Conservation (phyloP, 1,284 basidiomycete species). For the Marasmius sp. region DNA sequence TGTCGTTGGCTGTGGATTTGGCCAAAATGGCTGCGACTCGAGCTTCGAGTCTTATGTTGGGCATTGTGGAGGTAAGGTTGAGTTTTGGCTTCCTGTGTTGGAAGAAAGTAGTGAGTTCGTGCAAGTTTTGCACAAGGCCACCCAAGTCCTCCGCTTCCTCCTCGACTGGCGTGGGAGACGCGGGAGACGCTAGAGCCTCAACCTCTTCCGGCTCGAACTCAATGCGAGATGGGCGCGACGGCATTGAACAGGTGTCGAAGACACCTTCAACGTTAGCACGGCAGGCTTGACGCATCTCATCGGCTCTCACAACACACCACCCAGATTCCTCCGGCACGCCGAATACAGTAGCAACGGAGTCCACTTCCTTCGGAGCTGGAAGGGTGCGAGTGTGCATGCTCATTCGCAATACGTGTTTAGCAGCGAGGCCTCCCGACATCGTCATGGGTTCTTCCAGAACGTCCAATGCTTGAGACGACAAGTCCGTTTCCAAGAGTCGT, state of each 20-base stretch:
- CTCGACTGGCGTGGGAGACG: slow-evolving; percentile 42
- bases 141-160: slow-evolving; percentile 79
- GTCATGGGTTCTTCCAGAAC: slow-evolving; percentile 88
- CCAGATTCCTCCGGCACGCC: slow-evolving; percentile 81
- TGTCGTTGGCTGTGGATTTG: slow-evolving; percentile 59
- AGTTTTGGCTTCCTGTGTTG: slow-evolving; percentile 46
- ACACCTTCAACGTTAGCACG: slow-evolving; percentile 80
- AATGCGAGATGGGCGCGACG: slow-evolving; percentile 71
- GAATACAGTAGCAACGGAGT: slow-evolving; percentile 71
- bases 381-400: slow-evolving; percentile 65
- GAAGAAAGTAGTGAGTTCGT: slow-evolving; percentile 87
- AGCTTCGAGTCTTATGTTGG: slow-evolving; percentile 67
- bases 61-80: slow-evolving; percentile 27
- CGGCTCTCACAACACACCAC: slow-evolving; percentile 79
- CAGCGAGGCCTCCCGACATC: slow-evolving; percentile 73
- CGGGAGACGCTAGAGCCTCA: slow-evolving; percentile 39
- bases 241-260: slow-evolving; percentile 79
- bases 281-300: slow-evolving; percentile 61
- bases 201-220: slow-evolving; percentile 62
- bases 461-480: slow-evolving; percentile 84
- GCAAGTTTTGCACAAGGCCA: slow-evolving; percentile 82
- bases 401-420: slow-evolving; percentile 86
- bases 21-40: slow-evolving; percentile 78
- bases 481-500: slow-evolving; percentile 82
- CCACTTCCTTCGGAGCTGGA: slow-evolving; percentile 39